A percentile compares a stretch with the other conserved stretches of the same genome.
phyloP scores from a whole-genome alignment of 768 basidiomycete species.

The Tremella fuciformis region DNA sequence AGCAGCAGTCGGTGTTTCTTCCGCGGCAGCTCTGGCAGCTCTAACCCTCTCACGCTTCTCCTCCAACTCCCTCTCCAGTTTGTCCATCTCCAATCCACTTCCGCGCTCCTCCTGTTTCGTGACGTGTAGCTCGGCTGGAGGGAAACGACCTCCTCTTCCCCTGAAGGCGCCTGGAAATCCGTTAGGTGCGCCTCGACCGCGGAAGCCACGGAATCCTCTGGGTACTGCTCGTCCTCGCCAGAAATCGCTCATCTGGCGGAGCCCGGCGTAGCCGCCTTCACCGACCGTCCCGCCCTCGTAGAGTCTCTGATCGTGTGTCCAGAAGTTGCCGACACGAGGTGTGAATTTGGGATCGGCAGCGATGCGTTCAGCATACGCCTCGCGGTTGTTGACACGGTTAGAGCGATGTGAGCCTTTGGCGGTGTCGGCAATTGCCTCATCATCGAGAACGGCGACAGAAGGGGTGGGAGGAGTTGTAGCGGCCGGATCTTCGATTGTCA shows the following conservation, averaged over 20 bases:
- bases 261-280: slow-evolving; percentile 31
- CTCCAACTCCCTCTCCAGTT: slow-evolving; percentile 31
- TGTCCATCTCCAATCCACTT: slow-evolving; percentile 23
- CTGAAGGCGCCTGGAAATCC: background rate
- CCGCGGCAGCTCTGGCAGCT: background rate
- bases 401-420: slow-evolving; percentile 16
- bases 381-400: slow-evolving; percentile 64
- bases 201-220: slow-evolving; percentile 24
- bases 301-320: slow-evolving; percentile 89
- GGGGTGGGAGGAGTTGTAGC: background rate
- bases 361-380: slow-evolving; percentile 78
- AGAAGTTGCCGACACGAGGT: slow-evolving; percentile 86
- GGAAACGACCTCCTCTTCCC: background rate
- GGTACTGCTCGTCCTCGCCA: slow-evolving; percentile 64
- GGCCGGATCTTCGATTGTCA: slow-evolving; percentile 18
- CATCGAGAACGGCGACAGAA: background rate
- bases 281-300: slow-evolving; percentile 41
- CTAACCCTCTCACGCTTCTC: slow-evolving; percentile 2
- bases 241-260: slow-evolving; percentile 43
- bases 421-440: background rate
- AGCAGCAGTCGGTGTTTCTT: slow-evolving; percentile 8
- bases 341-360: slow-evolving; percentile 83
- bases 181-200: slow-evolving; percentile 23
- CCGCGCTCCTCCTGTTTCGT: slow-evolving; percentile 7
- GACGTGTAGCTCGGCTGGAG: background rate